Percentiles rank a stretch among this genome's conserved stretches.
phyloP scores from a whole-genome alignment of 495 filamentous ascomycete species.

The Cladorrhinum samala region DNA sequence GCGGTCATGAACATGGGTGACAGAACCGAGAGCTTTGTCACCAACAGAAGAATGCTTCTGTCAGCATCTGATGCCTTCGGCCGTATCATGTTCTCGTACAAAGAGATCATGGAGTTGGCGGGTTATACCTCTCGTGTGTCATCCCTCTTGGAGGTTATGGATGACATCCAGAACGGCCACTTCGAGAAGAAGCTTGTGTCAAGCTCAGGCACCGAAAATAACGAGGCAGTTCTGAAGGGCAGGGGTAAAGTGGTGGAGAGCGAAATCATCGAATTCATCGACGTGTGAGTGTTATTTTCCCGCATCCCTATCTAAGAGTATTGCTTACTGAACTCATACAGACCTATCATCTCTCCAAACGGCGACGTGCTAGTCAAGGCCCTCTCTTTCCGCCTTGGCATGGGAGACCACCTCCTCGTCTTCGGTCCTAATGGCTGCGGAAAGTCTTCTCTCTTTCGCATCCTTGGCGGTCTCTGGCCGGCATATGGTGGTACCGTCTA shows the following conservation, averaged over 20 bases:
- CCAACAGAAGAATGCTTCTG: conserved; percentile 83
- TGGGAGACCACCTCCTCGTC: conserved; percentile 86
- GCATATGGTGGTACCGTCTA: conserved; percentile 91
- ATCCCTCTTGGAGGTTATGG: conserved; percentile 85
- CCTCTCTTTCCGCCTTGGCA: conserved; percentile 78
- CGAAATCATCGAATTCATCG: conserved; percentile 74
- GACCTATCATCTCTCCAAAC: conserved; percentile 93
- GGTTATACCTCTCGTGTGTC: conserved; percentile 93
- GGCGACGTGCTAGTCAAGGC: conserved; percentile 81
- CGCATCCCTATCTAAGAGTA: neutral
- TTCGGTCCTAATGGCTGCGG: conserved; percentile 96
- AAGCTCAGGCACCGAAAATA: conserved; percentile 68
- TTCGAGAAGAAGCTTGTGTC: conserved; percentile 97
- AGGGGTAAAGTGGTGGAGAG: conserved; percentile 74
- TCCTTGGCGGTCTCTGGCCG: conserved; percentile 96
- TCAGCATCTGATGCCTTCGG: conserved; percentile 94
- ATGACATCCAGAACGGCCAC: conserved; percentile 78
- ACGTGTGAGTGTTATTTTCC: conserved; percentile 49
- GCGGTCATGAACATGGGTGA: conserved; percentile 72
- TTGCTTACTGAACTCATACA: conserved; percentile 11
- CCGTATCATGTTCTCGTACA: conserved; percentile 96
- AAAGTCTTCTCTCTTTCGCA: conserved; percentile 91
- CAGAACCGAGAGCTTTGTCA: conserved; percentile 91
- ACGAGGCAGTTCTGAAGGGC: conserved; percentile 70
- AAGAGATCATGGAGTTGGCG: conserved; percentile 90